Evolutionary conservation across 441 rosid species (phyloP).

Genomic region (Pelargonium fulgidum): DNA sequence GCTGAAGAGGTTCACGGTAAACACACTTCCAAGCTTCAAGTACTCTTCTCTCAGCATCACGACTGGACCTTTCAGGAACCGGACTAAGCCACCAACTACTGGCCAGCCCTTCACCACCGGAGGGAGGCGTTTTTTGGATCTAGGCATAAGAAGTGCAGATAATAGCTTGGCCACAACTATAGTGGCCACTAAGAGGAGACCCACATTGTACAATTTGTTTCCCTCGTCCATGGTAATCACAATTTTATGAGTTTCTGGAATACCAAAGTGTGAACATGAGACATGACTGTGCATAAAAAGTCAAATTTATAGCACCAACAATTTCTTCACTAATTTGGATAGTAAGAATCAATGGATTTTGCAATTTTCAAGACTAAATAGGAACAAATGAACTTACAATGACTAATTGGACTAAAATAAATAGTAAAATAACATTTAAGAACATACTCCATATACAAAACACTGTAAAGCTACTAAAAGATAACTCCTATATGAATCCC

Average conservation of each 20-base stretch:
- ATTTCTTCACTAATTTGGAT: no score
- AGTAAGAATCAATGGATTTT: no score
- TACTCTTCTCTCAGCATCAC: conserved; percentile 88
- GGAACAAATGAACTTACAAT: no score
- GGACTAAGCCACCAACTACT: conserved; percentile 60
- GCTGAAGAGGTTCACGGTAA: conserved; percentile 64
- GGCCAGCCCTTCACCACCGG: conserved; percentile 67
- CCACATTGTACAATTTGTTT: conserved; percentile 52
- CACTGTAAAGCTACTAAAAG: not conserved
- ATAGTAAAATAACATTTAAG: no score
- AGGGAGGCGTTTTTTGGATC: conserved; percentile 69
- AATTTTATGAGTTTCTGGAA: no score
- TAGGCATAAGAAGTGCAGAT: conserved; percentile 43
- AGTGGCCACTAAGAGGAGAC: conserved; percentile 58
- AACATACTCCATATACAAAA: not conserved
- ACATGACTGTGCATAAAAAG: no score
- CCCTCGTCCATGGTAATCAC: conserved; percentile 36
- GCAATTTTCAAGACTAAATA: no score
- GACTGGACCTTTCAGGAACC: conserved; percentile 80
- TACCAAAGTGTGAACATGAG: no score
- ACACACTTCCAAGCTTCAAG: conserved; percentile 89
- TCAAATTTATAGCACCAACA: no score
- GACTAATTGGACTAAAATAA: no score
- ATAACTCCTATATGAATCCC: not conserved
- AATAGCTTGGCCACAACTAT: conserved; percentile 69